Percentiles rank a stretch among this genome's conserved stretches.
phyloP scores from a whole-genome alignment of 2,329 filamentous ascomycete genomes.

The Fusarium miscanthi region DNA sequence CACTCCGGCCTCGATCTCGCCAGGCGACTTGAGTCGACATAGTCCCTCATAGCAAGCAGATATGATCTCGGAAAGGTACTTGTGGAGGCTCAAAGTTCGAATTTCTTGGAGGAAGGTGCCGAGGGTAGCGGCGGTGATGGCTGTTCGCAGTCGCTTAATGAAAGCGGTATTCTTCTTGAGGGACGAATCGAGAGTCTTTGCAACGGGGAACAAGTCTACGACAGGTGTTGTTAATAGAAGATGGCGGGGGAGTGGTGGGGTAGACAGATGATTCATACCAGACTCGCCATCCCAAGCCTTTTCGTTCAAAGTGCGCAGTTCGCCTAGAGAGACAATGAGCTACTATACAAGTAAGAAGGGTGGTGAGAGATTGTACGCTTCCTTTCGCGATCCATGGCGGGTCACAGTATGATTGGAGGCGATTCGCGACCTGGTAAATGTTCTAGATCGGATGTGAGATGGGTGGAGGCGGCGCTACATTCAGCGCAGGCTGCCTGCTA shows the following conservation, averaged over 20 bases:
- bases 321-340: conserved; percentile 66
- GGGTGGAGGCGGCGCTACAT: conserved; percentile 57
- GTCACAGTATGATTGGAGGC: conserved; percentile 47
- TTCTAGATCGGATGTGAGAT: conserved; percentile 31
- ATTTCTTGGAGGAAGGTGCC: conserved; percentile 91
- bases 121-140: conserved; percentile 82
- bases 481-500: conserved; percentile 57
- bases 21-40: conserved; percentile 88
- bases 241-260: conserved; percentile 30
- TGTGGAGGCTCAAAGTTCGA: conserved; percentile 88
- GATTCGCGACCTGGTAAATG: conserved; percentile 41
- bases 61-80: conserved; percentile 97
- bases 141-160: conserved; percentile 94
- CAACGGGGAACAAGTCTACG: conserved; percentile 80
- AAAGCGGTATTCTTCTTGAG: conserved; percentile 99
- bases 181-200: conserved; percentile 87
- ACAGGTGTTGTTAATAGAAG: conserved; percentile 29
- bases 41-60: conserved; percentile 95
- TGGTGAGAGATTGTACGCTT: conserved; percentile 62
- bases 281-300: conserved; percentile 89
- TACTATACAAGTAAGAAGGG: not conserved
- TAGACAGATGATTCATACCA: conserved; percentile 64
- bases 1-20: conserved; percentile 90
- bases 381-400: conserved; percentile 72
- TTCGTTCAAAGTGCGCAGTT: conserved; percentile 89